Conservation (phyloP, 192 early-diverging fungal species). For the Powellomyces hirtus region DNA sequence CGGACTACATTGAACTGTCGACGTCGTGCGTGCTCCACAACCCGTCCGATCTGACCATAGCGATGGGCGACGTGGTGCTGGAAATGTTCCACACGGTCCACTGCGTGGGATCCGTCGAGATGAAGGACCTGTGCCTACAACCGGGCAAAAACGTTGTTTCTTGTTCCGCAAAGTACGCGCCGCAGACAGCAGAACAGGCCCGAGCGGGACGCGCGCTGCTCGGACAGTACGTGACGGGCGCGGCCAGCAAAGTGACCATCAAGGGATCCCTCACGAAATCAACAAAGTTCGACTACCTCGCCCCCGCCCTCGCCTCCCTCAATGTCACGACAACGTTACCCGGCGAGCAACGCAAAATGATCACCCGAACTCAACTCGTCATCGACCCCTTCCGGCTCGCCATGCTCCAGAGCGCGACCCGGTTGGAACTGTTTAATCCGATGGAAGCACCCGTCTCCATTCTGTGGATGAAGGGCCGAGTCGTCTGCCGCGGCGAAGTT, state of each 20-base stretch:
- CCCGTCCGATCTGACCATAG: constrained; percentile 11
- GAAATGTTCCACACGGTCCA: constrained; percentile 12
- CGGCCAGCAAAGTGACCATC: background rate
- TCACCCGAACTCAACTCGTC: constrained; percentile 14
- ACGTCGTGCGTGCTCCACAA: constrained; percentile 23
- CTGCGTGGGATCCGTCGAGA: constrained; percentile 18
- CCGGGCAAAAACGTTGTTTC: constrained; percentile 13
- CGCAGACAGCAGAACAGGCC: background rate
- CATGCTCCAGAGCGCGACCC: constrained; percentile 10
- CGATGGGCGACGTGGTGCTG: constrained; percentile 17
- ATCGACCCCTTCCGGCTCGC: constrained; percentile 22
- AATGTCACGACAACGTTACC: constrained; percentile 13
- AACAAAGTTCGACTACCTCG: constrained; percentile 19
- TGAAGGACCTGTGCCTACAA: constrained; percentile 9
- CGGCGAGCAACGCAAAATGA: constrained; percentile 22
- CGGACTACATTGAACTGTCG: constrained; percentile 1
- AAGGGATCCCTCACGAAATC: constrained; percentile 5
- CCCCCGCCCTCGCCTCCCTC: constrained; percentile 10
- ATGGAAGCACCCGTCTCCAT: constrained; percentile 16
- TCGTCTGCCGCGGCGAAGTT: constrained; percentile 15
- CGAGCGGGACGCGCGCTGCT: constrained; percentile 18
- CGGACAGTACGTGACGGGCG: constrained; percentile 8
- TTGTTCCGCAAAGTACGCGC: constrained; percentile 6
- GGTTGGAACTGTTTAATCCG: constrained; percentile 18
- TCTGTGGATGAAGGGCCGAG: constrained; percentile 25